Evolutionary conservation across 1,284 basidiomycete species (phyloP).

Genomic region (Moesziomyces sp.): DNA sequence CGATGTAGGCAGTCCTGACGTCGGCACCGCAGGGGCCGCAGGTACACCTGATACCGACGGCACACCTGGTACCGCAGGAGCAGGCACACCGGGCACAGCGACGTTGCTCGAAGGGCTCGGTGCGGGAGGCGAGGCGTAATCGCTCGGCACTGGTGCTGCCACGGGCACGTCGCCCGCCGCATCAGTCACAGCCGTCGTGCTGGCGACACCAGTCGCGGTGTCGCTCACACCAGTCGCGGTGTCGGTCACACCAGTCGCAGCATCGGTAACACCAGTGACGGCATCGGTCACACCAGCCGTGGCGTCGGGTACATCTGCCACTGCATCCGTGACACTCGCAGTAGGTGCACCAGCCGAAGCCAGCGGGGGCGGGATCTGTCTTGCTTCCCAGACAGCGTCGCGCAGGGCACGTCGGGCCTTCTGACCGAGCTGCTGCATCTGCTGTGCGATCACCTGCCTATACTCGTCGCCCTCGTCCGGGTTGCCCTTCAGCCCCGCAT

Average conservation of each 20-base stretch:
- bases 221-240: background rate
- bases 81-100: conserved; percentile 4
- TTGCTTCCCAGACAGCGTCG: conserved; percentile 3
- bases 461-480: conserved; percentile 17
- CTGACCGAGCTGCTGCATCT: conserved; percentile 24
- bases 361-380: conserved; percentile 4
- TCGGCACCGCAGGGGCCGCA: background rate
- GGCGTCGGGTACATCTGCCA: background rate
- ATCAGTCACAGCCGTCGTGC: background rate
- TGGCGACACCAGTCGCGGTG: background rate
- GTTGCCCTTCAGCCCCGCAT: conserved; percentile 5
- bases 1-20: background rate
- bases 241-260: background rate
- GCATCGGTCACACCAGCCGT: background rate
- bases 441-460: conserved; percentile 20
- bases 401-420: conserved; percentile 10
- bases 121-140: conserved; percentile 19
- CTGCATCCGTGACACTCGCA: conserved; percentile 1
- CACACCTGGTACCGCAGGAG: conserved; percentile 10
- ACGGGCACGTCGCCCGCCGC: conserved; percentile 14
- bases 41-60: background rate
- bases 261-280: background rate
- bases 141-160: conserved; percentile 28
- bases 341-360: background rate
- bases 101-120: conserved; percentile 1